These are phyloP conservation scores for Leptographium radiaticola DNA, from an alignment of 2,329 filamentous ascomycete species.

Conservation along the genomic window DNA sequence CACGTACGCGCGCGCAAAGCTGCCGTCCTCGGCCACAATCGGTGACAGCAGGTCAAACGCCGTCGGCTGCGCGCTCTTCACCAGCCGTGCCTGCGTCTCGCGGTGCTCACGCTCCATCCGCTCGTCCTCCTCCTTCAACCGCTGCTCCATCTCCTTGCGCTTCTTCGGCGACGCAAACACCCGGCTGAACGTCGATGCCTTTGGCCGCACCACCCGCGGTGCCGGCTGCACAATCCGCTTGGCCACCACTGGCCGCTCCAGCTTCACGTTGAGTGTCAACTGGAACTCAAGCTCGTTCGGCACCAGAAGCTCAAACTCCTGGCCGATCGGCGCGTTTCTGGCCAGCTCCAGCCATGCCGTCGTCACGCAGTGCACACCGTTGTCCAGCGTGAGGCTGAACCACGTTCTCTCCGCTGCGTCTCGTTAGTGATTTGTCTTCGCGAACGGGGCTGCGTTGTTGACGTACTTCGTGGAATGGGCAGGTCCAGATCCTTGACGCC, in stretches of 20 bases:
- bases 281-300: conserved; percentile 98
- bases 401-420: conserved; percentile 68
- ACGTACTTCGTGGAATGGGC: conserved; percentile 76
- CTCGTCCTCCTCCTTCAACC: conserved; percentile 72
- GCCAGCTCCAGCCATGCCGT: conserved; percentile 91
- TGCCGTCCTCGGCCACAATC: conserved; percentile 79
- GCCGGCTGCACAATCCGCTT: conserved; percentile 38
- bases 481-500: conserved; percentile 92
- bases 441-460: no score
- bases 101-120: conserved; percentile 50
- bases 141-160: conserved; percentile 83
- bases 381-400: conserved; percentile 96
- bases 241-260: conserved; percentile 58
- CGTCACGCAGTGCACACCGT: conserved; percentile 93
- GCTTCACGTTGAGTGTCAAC: conserved; percentile 87
- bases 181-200: conserved; percentile 80
- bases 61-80: conserved; percentile 50
- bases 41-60: conserved; percentile 81
- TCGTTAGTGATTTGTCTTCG: conserved; percentile 1
- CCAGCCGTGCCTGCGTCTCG: conserved; percentile 49
- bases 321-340: conserved; percentile 83
- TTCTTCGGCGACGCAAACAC: conserved; percentile 94
- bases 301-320: conserved; percentile 96
- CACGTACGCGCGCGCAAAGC: conserved; percentile 87
- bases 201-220: conserved; percentile 52